These are phyloP conservation scores for Fusarium sp. DNA, from an alignment of 2,329 filamentous ascomycete genomes.

Conservation along the genomic window DNA sequence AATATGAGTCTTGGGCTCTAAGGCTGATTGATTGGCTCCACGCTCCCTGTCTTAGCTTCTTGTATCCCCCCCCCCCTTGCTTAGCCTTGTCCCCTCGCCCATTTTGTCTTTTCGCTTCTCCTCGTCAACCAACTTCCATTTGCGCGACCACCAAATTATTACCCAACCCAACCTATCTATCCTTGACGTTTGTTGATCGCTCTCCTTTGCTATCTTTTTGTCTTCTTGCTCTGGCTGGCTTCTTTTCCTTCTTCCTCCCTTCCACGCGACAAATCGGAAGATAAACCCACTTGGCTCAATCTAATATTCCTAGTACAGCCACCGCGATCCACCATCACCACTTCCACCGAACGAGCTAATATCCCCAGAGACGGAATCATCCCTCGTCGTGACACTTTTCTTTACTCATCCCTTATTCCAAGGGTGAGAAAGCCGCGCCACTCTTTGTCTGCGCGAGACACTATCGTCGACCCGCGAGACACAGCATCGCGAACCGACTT, in stretches of 20 bases:
- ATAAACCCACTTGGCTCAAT: conserved; percentile 14
- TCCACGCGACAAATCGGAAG: background rate
- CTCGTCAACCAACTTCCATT: conserved; percentile 20
- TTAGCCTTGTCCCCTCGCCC: conserved; percentile 12
- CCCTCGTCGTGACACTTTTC: background rate
- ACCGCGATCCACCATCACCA: conserved; percentile 28
- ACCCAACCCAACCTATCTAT: background rate
- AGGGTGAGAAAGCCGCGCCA: conserved; percentile 4
- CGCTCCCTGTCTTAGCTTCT: background rate
- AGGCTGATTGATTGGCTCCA: conserved; percentile 20
- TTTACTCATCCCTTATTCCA: conserved; percentile 6
- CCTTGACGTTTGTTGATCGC: background rate
- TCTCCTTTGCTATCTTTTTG: background rate
- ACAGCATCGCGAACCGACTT: background rate
- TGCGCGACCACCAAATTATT: conserved; percentile 19
- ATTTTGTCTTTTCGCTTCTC: conserved; percentile 13
- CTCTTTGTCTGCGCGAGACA: conserved; percentile 21
- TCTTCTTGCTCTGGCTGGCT: background rate
- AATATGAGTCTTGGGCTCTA: conserved; percentile 1
- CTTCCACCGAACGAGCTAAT: conserved; percentile 21
- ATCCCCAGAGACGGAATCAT: conserved; percentile 1
- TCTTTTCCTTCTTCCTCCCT: background rate
- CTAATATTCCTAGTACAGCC: conserved; percentile 17
- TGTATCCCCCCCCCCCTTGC: background rate
- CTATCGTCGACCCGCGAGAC: background rate